A percentile compares a stretch with the other conserved stretches of the same genome.
These are phyloP conservation scores for Monilinia polystroma DNA, from an alignment of 2,329 filamentous ascomycete species.

Conservation along the genomic window DNA sequence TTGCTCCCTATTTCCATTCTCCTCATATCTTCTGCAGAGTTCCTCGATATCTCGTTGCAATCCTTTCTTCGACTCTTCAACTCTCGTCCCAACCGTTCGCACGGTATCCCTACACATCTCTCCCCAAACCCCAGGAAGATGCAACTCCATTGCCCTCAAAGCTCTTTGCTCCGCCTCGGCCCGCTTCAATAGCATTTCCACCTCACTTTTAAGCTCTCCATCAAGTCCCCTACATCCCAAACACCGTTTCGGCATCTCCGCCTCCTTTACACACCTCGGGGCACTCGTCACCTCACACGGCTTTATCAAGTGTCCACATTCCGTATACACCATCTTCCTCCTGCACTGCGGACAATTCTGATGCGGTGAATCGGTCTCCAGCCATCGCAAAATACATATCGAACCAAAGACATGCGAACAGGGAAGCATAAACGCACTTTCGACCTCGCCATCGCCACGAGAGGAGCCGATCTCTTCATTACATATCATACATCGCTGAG, in stretches of 20 bases:
- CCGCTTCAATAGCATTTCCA: constrained; percentile 23
- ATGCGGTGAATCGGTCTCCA: constrained; percentile 29
- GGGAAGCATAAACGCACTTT: constrained; percentile 30
- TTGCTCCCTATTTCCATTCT: constrained; percentile 33
- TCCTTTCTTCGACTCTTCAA: constrained; percentile 27
- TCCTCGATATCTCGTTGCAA: constrained; percentile 28
- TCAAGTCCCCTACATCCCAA: constrained; percentile 29
- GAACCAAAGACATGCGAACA: constrained; percentile 36
- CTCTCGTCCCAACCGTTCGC: constrained; percentile 27
- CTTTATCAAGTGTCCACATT: constrained; percentile 33
- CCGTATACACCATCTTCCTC: constrained; percentile 32
- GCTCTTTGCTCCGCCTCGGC: constrained; percentile 26
- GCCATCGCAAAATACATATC: constrained; percentile 35
- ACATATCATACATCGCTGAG: constrained; percentile 32
- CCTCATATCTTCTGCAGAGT: constrained; percentile 35
- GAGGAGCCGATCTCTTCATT: constrained; percentile 22
- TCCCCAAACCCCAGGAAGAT: constrained; percentile 30
- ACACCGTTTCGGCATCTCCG: constrained; percentile 34
- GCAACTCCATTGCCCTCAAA: constrained; percentile 26
- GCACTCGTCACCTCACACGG: constrained; percentile 21
- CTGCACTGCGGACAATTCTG: constrained; percentile 36
- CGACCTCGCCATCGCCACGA: constrained; percentile 26
- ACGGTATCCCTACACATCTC: constrained; percentile 23
- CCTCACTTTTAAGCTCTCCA: constrained; percentile 23
- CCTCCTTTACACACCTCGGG: constrained; percentile 25